phyloP scores from a whole-genome alignment of 371 early-diverging fungal genomes.

The Apophysomyces trapeziformis region DNA sequence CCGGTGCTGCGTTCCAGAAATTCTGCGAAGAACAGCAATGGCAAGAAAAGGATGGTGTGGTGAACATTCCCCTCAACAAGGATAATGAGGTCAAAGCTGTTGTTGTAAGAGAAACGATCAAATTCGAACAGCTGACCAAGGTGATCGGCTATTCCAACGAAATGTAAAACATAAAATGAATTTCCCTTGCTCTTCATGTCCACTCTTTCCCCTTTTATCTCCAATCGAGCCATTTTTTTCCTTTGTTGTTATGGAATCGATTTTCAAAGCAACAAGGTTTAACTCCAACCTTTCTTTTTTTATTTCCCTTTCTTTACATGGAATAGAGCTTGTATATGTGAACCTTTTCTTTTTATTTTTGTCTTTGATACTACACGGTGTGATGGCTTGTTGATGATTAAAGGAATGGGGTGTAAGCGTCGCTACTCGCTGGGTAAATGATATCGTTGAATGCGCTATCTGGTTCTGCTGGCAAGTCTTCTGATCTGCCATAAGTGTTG shows the following conservation, averaged over 20 bases:
- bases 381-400: slow-evolving; percentile 2
- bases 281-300: neutral
- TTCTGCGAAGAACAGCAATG: slow-evolving; percentile 72
- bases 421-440: slow-evolving; percentile 28
- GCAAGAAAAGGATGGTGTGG: slow-evolving; percentile 63
- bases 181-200: slow-evolving; percentile 6
- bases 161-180: slow-evolving; percentile 40
- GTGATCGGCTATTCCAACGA: slow-evolving; percentile 73
- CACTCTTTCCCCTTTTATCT: neutral
- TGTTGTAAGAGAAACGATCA: slow-evolving; percentile 85
- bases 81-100: slow-evolving; percentile 84
- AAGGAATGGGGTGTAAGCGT: slow-evolving; percentile 19
- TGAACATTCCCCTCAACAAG: slow-evolving; percentile 78
- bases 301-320: neutral
- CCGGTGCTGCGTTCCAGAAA: slow-evolving; percentile 65
- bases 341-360: neutral
- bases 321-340: slow-evolving; percentile 6
- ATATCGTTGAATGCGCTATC: slow-evolving; percentile 42
- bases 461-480: slow-evolving; percentile 28
- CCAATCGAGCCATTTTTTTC: neutral
- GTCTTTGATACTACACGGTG: neutral
- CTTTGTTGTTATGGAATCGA: neutral
- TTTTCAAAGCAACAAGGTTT: neutral
- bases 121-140: slow-evolving; percentile 81
- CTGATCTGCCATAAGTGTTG: slow-evolving; percentile 41